Percentiles rank a stretch among this genome's conserved stretches.
phyloP scores from a whole-genome alignment of 2,329 filamentous ascomycete species.

The Fusarium continuum region DNA sequence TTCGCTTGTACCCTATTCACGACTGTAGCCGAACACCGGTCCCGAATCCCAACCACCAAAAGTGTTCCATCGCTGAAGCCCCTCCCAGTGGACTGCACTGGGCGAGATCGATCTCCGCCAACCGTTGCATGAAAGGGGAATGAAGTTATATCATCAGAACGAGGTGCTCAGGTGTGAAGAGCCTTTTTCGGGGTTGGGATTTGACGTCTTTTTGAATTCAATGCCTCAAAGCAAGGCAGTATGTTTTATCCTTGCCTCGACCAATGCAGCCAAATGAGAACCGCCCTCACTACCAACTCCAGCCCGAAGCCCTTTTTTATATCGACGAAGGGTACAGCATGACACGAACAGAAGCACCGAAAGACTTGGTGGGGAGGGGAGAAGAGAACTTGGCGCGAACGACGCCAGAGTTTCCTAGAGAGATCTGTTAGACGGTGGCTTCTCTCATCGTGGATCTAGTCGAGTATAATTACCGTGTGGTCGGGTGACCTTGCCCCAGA shows the following conservation, averaged over 20 bases:
- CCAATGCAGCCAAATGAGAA: conserved; percentile 69
- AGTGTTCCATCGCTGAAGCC: conserved; percentile 41
- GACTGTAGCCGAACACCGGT: conserved; percentile 31
- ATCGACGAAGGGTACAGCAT: conserved; percentile 99
- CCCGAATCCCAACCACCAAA: conserved; percentile 39
- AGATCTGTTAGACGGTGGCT: conserved; percentile 22
- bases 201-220: conserved; percentile 63
- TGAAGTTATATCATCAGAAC: conserved; percentile 37
- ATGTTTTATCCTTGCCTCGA: conserved; percentile 66
- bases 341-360: conserved; percentile 94
- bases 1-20: conserved; percentile 44
- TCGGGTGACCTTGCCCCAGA: conserved; percentile 98
- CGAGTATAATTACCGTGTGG: conserved; percentile 78
- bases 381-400: conserved; percentile 96
- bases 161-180: conserved; percentile 39
- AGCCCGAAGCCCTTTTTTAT: conserved; percentile 73
- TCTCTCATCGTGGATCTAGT: neutral
- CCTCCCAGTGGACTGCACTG: conserved; percentile 37
- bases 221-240: conserved; percentile 63
- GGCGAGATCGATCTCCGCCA: conserved; percentile 41
- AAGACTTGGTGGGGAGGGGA: conserved; percentile 96
- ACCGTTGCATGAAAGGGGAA: conserved; percentile 33
- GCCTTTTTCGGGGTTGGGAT: conserved; percentile 46
- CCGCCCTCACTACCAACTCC: conserved; percentile 71
- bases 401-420: conserved; percentile 90